These are phyloP conservation scores for Backusella westeae DNA, from an alignment of 192 early-diverging fungal genomes.

Conservation along the genomic window DNA sequence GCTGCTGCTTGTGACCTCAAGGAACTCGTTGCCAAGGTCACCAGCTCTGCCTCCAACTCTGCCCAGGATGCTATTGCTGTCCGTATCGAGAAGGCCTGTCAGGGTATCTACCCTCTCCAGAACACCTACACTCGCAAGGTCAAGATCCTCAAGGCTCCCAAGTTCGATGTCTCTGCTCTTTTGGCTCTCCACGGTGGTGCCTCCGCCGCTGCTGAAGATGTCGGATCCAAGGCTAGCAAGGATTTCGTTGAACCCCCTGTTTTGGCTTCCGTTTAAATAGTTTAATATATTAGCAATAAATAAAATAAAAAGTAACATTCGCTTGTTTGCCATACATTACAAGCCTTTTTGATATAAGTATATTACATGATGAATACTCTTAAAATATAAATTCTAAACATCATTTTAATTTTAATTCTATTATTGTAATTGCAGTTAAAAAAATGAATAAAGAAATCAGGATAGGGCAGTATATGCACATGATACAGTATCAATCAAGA, in stretches of 20 bases:
- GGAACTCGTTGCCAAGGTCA: slow-evolving; percentile 94
- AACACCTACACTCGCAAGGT: slow-evolving; percentile 96
- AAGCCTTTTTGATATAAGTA: neutral
- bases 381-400: neutral
- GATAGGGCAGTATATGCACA: neutral
- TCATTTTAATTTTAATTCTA: neutral
- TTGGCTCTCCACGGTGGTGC: slow-evolving; percentile 95
- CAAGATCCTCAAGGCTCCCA: slow-evolving; percentile 98
- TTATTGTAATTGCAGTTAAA: neutral
- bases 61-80: slow-evolving; percentile 89
- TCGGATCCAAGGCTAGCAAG: slow-evolving; percentile 66
- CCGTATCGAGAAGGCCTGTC: slow-evolving; percentile 96
- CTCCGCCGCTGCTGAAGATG: slow-evolving; percentile 74
- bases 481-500: too few relatives aligned
- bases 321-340: neutral
- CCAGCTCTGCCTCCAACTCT: slow-evolving; percentile 50
- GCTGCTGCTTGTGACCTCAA: slow-evolving; percentile 85
- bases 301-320: neutral
- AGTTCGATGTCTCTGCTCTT: slow-evolving; percentile 95
- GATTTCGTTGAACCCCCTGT: slow-evolving; percentile 88
- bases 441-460: neutral
- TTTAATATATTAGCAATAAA: slow-evolving; percentile 29
- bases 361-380: too few relatives aligned
- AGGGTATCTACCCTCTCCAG: slow-evolving; percentile 97
- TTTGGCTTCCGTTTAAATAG: slow-evolving; percentile 26